Percentiles rank a stretch among this genome's conserved stretches.
Conservation (phyloP, 352 stramenopile genomes). For the Salisapilia sapeloensis region DNA sequence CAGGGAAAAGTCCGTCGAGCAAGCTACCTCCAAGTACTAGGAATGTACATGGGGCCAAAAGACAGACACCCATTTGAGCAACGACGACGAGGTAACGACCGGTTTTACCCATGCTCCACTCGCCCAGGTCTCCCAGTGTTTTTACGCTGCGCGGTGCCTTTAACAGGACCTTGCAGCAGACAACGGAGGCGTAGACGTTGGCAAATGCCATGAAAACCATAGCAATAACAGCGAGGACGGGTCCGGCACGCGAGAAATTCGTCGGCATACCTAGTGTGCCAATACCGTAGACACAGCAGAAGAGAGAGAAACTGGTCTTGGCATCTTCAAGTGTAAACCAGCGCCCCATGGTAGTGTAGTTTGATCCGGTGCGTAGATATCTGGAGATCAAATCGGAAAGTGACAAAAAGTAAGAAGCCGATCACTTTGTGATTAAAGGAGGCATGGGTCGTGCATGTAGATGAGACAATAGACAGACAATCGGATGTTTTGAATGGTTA, state of each 20-base stretch:
- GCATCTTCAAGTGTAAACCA: conserved; percentile 35
- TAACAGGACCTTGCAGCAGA: conserved; percentile 38
- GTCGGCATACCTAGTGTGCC: conserved; percentile 50
- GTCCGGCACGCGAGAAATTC: conserved; percentile 48
- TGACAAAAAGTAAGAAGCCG: too few species aligned
- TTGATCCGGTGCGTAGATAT: too few species aligned
- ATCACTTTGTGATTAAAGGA: too few species aligned
- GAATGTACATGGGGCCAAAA: conserved; percentile 35
- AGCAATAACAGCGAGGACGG: conserved; percentile 19
- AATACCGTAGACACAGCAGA: conserved; percentile 46
- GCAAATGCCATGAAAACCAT: conserved; percentile 47
- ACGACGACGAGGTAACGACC: conserved; percentile 38
- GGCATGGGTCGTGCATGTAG: too few species aligned
- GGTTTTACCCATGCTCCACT: conserved; percentile 24
- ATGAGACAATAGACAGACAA: too few species aligned
- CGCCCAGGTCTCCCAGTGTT: conserved; percentile 40
- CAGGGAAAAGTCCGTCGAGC: conserved; percentile 27
- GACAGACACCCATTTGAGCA: conserved; percentile 33
- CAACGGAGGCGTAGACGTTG: conserved; percentile 46
- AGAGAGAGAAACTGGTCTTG: conserved; percentile 13
- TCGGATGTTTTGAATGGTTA: too few species aligned
- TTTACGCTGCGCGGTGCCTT: conserved; percentile 26
- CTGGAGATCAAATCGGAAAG: too few species aligned
- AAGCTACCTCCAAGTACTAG: conserved; percentile 37
- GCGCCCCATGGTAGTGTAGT: too few species aligned